phyloP scores from a whole-genome alignment of 352 stramenopile genomes.

The Phytopythium helicoides region DNA sequence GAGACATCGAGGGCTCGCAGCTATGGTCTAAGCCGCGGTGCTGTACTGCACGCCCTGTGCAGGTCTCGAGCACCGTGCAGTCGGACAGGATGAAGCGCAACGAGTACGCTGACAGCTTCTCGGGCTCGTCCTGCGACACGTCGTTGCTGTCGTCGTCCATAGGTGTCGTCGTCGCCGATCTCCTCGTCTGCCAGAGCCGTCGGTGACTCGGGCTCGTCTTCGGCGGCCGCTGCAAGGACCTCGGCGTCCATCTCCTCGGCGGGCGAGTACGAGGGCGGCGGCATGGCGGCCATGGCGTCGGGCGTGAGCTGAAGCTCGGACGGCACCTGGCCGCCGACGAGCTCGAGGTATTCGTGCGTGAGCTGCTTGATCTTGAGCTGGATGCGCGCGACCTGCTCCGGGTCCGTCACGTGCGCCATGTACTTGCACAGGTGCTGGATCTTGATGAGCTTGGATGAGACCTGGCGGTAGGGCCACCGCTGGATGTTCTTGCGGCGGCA shows the following conservation, averaged over 20 bases:
- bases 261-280: conserved; percentile 36
- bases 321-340: conserved; percentile 72
- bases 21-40: conserved; percentile 23
- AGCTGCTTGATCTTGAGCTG: conserved; percentile 78
- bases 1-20: conserved; percentile 6
- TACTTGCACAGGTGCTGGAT: conserved; percentile 87
- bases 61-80: conserved; percentile 69
- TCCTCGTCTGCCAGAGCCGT: conserved; percentile 26
- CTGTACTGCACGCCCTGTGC: conserved; percentile 53
- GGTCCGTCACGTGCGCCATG: conserved; percentile 73
- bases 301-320: conserved; percentile 64
- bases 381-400: conserved; percentile 67
- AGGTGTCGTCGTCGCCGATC: conserved; percentile 35
- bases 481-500: conserved; percentile 79
- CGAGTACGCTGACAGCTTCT: conserved; percentile 65
- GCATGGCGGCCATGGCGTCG: conserved; percentile 49
- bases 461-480: conserved; percentile 83
- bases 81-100: conserved; percentile 79
- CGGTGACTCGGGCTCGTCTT: conserved; percentile 35
- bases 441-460: conserved; percentile 84
- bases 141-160: conserved; percentile 36
- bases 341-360: conserved; percentile 75
- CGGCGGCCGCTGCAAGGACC: conserved; percentile 46
- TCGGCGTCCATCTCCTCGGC: conserved; percentile 42
- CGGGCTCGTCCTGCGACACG: conserved; percentile 5